Evolutionary conservation across 2,329 filamentous ascomycete genomes (phyloP).

Genomic region (Ophiocordyceps australis): DNA sequence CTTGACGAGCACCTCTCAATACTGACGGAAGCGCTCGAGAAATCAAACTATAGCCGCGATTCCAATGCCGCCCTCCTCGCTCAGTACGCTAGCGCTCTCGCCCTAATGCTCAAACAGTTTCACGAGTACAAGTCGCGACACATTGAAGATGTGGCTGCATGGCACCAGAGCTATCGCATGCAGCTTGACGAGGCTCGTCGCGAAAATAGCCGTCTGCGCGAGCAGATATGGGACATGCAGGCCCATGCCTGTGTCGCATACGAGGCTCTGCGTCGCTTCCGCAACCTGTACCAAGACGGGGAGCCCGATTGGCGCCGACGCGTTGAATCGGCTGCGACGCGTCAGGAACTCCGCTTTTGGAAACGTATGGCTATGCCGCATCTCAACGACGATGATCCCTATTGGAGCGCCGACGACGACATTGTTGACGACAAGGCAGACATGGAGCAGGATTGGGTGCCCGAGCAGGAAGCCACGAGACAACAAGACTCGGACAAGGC

Average conservation of each 20-base stretch:
- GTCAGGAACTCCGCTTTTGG: slow-evolving; percentile 46
- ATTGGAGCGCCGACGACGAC: slow-evolving; percentile 48
- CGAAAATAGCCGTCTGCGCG: slow-evolving; percentile 42
- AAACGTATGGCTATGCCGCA: slow-evolving; percentile 47
- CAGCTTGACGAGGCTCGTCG: slow-evolving; percentile 47
- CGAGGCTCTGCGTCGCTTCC: slow-evolving; percentile 35
- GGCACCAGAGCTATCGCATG: slow-evolving; percentile 47
- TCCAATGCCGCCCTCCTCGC: slow-evolving; percentile 39
- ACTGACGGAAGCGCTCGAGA: slow-evolving; percentile 42
- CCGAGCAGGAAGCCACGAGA: slow-evolving; percentile 19
- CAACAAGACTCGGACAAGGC: too few species aligned
- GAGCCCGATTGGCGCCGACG: slow-evolving; percentile 31
- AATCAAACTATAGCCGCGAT: slow-evolving; percentile 39
- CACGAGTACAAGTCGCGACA: slow-evolving; percentile 49
- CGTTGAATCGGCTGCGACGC: slow-evolving; percentile 30
- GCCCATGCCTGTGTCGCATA: slow-evolving; percentile 39
- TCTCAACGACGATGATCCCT: slow-evolving; percentile 38
- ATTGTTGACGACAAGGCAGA: slow-evolving; percentile 37
- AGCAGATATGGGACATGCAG: slow-evolving; percentile 51
- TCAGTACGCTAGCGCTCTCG: slow-evolving; percentile 38
- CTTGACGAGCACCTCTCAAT: slow-evolving; percentile 43
- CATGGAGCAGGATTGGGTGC: slow-evolving; percentile 24
- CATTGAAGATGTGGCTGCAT: slow-evolving; percentile 39
- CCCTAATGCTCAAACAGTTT: slow-evolving; percentile 41
- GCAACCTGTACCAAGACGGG: slow-evolving; percentile 36